Evolutionary conservation across 2,329 filamentous ascomycete species (phyloP).

Genomic region (Nakataea oryzae): DNA sequence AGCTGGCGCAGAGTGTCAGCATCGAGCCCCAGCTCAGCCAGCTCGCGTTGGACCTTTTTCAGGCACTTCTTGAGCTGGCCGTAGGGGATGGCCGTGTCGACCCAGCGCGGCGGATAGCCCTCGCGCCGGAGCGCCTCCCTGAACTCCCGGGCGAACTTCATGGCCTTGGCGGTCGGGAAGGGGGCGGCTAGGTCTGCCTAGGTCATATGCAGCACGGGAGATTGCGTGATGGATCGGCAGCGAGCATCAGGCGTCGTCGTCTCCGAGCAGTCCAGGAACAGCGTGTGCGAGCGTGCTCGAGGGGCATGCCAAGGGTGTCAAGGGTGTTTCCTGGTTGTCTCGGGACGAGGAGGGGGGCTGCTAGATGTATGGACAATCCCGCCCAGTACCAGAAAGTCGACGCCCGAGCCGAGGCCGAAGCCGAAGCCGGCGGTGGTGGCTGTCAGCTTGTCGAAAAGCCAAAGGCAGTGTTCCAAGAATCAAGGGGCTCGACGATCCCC

Average conservation of each 20-base stretch:
- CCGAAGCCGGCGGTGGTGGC: too few relatives aligned
- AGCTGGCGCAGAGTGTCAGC: slow-evolving; percentile 58
- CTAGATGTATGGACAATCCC: too few relatives aligned
- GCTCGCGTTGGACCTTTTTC: slow-evolving; percentile 65
- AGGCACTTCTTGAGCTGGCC: slow-evolving; percentile 81
- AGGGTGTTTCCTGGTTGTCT: background rate
- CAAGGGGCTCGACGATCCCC: too few relatives aligned
- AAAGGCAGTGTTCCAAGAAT: too few relatives aligned
- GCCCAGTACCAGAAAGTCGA: too few relatives aligned
- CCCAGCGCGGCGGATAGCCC: slow-evolving; percentile 61
- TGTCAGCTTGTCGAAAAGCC: too few relatives aligned
- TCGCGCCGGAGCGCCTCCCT: slow-evolving; percentile 58
- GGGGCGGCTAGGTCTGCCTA: too few relatives aligned
- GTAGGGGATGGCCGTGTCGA: slow-evolving; percentile 72
- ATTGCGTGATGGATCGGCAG: slow-evolving; percentile 5
- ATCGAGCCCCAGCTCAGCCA: slow-evolving; percentile 61
- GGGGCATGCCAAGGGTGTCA: background rate
- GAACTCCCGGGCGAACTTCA: slow-evolving; percentile 84
- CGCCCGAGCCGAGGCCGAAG: too few relatives aligned
- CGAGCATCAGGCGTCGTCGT: background rate
- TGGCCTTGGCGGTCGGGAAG: slow-evolving; percentile 22
- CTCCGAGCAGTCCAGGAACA: too few relatives aligned
- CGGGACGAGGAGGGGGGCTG: too few relatives aligned
- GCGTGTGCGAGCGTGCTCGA: too few relatives aligned
- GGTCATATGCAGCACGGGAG: background rate